Percentiles rank a stretch among this genome's conserved stretches.
Evolutionary conservation across 2,329 filamentous ascomycete genomes (phyloP).

Genomic region (Orbilia blumenaviensis): DNA sequence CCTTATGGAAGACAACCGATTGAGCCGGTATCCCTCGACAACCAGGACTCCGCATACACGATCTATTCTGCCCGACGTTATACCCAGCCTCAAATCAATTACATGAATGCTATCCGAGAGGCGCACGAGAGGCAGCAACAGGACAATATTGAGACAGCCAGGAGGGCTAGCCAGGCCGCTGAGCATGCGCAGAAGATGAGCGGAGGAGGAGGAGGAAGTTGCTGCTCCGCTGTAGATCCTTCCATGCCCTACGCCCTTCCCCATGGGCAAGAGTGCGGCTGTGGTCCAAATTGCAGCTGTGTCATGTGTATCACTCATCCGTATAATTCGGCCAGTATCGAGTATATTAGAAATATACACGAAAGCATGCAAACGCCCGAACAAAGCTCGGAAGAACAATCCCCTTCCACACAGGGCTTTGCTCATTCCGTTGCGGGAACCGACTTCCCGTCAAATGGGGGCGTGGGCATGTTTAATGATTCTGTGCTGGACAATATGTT

Average conservation of each 20-base stretch:
- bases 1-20: slow-evolving; percentile 9
- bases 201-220: no score
- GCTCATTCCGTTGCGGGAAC: slow-evolving; percentile 17
- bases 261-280: slow-evolving; percentile 61
- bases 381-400: slow-evolving; percentile 47
- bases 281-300: slow-evolving; percentile 64
- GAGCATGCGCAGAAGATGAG: slow-evolving; percentile 33
- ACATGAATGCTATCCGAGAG: slow-evolving; percentile 44
- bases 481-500: slow-evolving; percentile 35
- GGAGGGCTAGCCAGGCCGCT: slow-evolving; percentile 35
- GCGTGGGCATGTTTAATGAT: slow-evolving; percentile 30
- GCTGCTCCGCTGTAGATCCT: slow-evolving; percentile 14
- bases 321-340: slow-evolving; percentile 63
- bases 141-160: slow-evolving; percentile 29
- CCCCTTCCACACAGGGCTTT: slow-evolving; percentile 47
- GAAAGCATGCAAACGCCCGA: slow-evolving; percentile 61
- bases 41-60: slow-evolving; percentile 22
- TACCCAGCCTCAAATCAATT: slow-evolving; percentile 29
- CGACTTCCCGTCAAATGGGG: slow-evolving; percentile 15
- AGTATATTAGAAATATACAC: slow-evolving; percentile 64
- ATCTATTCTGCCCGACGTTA: slow-evolving; percentile 30
- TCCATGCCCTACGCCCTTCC: slow-evolving; percentile 22
- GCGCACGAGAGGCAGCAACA: slow-evolving; percentile 37
- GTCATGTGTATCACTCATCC: slow-evolving; percentile 64
- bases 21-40: slow-evolving; percentile 21